Evolutionary conservation across 1,284 basidiomycete genomes (phyloP).

Genomic region (Cryptococcus sp.): DNA sequence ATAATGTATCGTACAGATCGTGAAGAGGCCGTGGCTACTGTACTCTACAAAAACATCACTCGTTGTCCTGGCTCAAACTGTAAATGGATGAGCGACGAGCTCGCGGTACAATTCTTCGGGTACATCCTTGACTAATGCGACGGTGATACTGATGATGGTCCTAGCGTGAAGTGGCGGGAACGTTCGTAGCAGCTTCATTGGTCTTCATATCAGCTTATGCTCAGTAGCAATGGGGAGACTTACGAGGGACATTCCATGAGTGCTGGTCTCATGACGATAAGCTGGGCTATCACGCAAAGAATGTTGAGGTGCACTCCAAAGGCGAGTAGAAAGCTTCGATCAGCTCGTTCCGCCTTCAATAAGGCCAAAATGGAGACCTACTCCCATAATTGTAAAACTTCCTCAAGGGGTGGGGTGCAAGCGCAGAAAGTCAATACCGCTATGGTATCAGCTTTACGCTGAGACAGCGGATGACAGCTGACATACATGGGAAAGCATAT

Average conservation of each 20-base stretch:
- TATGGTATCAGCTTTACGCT: constrained; percentile 36
- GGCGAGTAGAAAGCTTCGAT: constrained; percentile 70
- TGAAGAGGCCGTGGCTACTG: too few relatives aligned
- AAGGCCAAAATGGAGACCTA: constrained; percentile 30
- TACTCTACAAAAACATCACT: too few relatives aligned
- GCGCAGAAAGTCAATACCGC: constrained; percentile 92
- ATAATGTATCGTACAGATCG: neutral
- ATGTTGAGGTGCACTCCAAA: constrained; percentile 96
- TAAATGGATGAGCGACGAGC: constrained; percentile 80
- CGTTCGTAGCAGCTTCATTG: constrained; percentile 90
- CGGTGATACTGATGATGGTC: constrained; percentile 83
- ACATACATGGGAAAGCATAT: constrained; percentile 92
- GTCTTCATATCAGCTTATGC: constrained; percentile 53
- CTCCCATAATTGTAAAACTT: constrained; percentile 94
- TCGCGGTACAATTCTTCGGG: constrained; percentile 85
- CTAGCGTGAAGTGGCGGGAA: constrained; percentile 86
- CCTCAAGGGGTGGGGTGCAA: constrained; percentile 89
- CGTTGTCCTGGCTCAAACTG: too few relatives aligned
- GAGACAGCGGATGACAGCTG: neutral
- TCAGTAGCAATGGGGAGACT: constrained; percentile 22
- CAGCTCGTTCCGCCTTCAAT: neutral
- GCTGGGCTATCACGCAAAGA: constrained; percentile 90
- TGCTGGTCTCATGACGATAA: constrained; percentile 81
- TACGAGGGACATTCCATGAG: constrained; percentile 80
- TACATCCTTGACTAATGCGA: constrained; percentile 85